A percentile compares a stretch with the other conserved stretches of the same genome.
phyloP scores from a whole-genome alignment of 352 stramenopile genomes.

The Phytophthora citricola region DNA sequence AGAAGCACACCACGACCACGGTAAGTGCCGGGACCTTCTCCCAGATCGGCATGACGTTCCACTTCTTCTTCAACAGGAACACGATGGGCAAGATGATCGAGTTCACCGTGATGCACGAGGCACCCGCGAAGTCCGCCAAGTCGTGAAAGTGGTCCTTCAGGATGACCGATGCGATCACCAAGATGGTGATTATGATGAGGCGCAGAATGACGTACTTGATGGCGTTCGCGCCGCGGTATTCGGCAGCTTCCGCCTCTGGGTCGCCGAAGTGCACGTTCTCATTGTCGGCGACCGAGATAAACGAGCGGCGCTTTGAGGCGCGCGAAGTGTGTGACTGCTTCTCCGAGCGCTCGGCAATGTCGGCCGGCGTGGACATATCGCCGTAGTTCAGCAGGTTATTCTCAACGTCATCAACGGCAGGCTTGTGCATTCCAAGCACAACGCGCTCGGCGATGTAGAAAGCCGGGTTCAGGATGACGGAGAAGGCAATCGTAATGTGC shows the following conservation, averaged over 20 bases:
- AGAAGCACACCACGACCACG: slow-evolving; percentile 37
- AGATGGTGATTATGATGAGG: slow-evolving; percentile 38
- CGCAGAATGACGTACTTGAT: slow-evolving; percentile 53
- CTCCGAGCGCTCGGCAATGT: slow-evolving; percentile 19
- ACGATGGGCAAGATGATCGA: slow-evolving; percentile 56
- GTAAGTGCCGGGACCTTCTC: slow-evolving; percentile 31
- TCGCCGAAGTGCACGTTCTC: slow-evolving; percentile 34
- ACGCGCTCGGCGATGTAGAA: slow-evolving; percentile 57
- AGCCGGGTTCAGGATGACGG: slow-evolving; percentile 56
- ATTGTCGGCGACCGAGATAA: slow-evolving; percentile 50
- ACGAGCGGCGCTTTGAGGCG: slow-evolving; percentile 36
- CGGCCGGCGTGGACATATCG: slow-evolving; percentile 14
- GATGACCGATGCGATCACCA: slow-evolving; percentile 47
- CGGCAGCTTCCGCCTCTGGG: slow-evolving; percentile 22
- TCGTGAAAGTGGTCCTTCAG: slow-evolving; percentile 58
- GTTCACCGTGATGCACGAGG: slow-evolving; percentile 52
- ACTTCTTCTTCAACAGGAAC: slow-evolving; percentile 47
- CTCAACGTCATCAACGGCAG: slow-evolving; percentile 30
- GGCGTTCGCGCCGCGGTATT: slow-evolving; percentile 45
- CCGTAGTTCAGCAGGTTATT: slow-evolving; percentile 35
- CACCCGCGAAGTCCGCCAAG: slow-evolving; percentile 47
- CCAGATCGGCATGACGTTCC: slow-evolving; percentile 30
- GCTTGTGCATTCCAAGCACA: slow-evolving; percentile 57
- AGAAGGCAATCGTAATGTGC: slow-evolving; percentile 62
- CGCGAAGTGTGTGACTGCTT: slow-evolving; percentile 23